Evolutionary conservation across 148 eudicot species (phyloP).

Genomic region (Cornus suecica): DNA sequence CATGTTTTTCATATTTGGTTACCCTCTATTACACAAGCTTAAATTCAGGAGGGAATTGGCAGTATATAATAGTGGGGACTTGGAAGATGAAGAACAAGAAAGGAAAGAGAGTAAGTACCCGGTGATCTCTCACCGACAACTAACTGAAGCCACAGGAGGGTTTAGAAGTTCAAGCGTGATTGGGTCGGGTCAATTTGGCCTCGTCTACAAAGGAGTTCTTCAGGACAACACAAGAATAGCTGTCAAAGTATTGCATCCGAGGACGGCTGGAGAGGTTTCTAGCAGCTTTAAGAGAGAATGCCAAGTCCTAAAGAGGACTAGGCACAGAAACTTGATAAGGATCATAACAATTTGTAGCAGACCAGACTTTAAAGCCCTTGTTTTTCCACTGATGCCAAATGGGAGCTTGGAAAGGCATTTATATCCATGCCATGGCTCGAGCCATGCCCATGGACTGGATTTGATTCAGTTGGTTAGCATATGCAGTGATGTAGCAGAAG

Average conservation of each 20-base stretch:
- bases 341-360: constrained; percentile 67
- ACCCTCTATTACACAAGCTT: constrained; percentile 22
- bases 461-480: constrained; percentile 62
- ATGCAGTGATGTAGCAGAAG: constrained; percentile 72
- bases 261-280: constrained; percentile 28
- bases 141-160: constrained; percentile 71
- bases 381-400: constrained; percentile 72
- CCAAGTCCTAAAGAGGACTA: constrained; percentile 49
- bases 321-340: constrained; percentile 69
- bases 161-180: constrained; percentile 51
- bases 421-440: constrained; percentile 46
- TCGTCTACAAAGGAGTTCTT: constrained; percentile 71
- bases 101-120: constrained; percentile 49
- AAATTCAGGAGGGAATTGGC: constrained; percentile 26
- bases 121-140: constrained; percentile 54
- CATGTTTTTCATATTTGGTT: constrained; percentile 41
- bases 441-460: constrained; percentile 37
- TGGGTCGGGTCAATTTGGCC: constrained; percentile 71
- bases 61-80: constrained; percentile 15
- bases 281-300: constrained; percentile 77
- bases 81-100: constrained; percentile 33
- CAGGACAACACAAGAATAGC: constrained; percentile 62
- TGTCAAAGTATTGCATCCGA: constrained; percentile 60
- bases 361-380: constrained; percentile 81
- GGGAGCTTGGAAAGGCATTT: constrained; percentile 81